Percentiles rank a stretch among this genome's conserved stretches.
These are phyloP conservation scores for Wickerhamiella infanticola DNA, from an alignment of 1,139 yeast species.

Conservation along the genomic window DNA sequence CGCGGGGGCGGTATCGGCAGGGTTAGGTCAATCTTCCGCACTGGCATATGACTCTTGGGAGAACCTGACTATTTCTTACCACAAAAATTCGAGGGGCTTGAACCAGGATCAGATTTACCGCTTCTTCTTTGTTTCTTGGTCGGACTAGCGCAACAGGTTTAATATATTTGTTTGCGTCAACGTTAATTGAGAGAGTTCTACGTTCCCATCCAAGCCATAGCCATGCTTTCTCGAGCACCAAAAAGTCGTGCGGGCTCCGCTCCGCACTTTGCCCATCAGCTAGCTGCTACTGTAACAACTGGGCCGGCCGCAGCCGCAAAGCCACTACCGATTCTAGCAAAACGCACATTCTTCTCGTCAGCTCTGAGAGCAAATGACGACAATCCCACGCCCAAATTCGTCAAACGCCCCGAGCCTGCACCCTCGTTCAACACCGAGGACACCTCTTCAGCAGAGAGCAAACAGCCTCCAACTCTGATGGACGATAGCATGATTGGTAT, in stretches of 20 bases:
- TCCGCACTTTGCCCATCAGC: not conserved
- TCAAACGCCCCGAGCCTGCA: slow-evolving; percentile 34
- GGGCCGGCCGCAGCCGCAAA: not conserved
- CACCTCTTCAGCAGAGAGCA: not conserved
- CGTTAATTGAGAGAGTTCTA: too few relatives aligned
- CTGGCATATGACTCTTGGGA: not conserved
- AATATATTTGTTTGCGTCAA: too few relatives aligned
- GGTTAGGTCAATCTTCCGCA: not conserved
- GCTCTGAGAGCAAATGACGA: not conserved
- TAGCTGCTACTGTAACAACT: not conserved
- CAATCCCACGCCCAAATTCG: slow-evolving; percentile 4
- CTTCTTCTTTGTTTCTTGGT: not conserved
- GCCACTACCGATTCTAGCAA: not conserved
- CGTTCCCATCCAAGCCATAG: not conserved
- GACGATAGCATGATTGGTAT: slow-evolving; percentile 86
- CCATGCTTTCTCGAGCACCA: not conserved
- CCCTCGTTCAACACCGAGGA: slow-evolving; percentile 29
- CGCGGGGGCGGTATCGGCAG: not conserved
- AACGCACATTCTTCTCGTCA: not conserved
- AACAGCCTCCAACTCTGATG: slow-evolving; percentile 23
- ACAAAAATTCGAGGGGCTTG: not conserved
- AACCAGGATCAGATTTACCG: not conserved
- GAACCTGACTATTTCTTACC: not conserved
- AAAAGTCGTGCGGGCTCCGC: not conserved
- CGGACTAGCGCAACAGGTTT: not conserved